phyloP scores from a whole-genome alignment of 2,329 filamentous ascomycete genomes.

The Fusarium metavorans region DNA sequence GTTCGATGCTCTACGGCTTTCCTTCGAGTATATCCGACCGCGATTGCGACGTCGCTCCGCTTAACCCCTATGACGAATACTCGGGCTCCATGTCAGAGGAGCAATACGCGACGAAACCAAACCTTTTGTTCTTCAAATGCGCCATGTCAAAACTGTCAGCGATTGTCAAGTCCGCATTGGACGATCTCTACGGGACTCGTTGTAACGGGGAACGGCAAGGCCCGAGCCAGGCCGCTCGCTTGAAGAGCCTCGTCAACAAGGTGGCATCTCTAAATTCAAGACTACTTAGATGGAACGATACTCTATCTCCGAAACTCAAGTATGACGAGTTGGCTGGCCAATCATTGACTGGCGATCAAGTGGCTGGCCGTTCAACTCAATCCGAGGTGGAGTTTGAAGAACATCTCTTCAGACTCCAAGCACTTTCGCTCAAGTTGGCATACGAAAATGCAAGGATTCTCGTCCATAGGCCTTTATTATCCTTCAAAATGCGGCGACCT shows the following conservation, averaged over 20 bases:
- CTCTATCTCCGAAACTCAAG: neutral
- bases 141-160: conserved; percentile 37
- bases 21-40: conserved; percentile 47
- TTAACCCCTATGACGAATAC: conserved; percentile 44
- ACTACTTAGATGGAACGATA: conserved; percentile 8
- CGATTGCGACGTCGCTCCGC: conserved; percentile 48
- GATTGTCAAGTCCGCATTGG: conserved; percentile 26
- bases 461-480: conserved; percentile 38
- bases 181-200: conserved; percentile 26
- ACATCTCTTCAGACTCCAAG: conserved; percentile 46
- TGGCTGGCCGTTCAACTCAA: neutral
- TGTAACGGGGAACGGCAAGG: neutral
- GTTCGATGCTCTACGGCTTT: conserved; percentile 55
- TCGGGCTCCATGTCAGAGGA: conserved; percentile 8
- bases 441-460: conserved; percentile 51
- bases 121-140: conserved; percentile 38
- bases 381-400: conserved; percentile 12
- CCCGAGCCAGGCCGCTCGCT: fast-evolving
- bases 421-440: conserved; percentile 48
- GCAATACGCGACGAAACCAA: neutral
- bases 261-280: neutral
- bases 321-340: neutral
- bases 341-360: neutral
- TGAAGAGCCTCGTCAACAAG: neutral
- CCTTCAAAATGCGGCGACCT: neutral